Base-by-base conservation (phyloP, 768 basidiomycete genomes). In the Phylloporus sp. region DNA sequence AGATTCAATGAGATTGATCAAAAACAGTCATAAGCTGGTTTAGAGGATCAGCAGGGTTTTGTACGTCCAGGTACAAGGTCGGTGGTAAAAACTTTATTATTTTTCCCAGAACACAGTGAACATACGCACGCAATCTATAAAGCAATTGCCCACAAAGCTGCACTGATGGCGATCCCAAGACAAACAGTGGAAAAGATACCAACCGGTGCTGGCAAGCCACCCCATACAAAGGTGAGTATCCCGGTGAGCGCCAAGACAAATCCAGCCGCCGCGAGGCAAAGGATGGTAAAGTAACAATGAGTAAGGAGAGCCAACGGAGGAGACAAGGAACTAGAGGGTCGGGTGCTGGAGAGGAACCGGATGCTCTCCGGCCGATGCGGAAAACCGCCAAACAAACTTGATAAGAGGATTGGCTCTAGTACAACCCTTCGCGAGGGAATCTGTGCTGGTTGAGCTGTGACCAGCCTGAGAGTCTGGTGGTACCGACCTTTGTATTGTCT, bases 101-200 rank as follows among this genome's bases (percentile, higher is more conserved):
- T 28, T 49, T 44, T 23, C 32, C 27, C 49, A 38, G 29, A 20
- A 12, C 15, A 38, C 22, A 12, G 40, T 36, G n/a, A 24, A 24
- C 31, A n/a, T 1, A 18, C 24, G 10, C 27, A 31, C n/a, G 5
- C 35, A 16, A 27, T 15, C 50, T 67, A 68, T 22, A 34, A 16
- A 15, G 49, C 53, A 24, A 69, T 52, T 18, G 69, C 67, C 67
- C 62, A 69, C 16, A 70, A 9, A 5, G 41, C 47, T 3, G 56
- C 54, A 24, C 59, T 47, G 29, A 60, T 0, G 18, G 57, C 51
- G 11, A 67, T 12, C 7, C 61, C 62, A 18, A 69, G 45, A 52
- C 64, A 69, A 6, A 58, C 32, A 0, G 65, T 67, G 22, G 67
- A 50, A 7, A 61, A 65, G 16, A 70, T 57, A 34, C 69, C 65